Conservation (phyloP, 2,329 filamentous ascomycete species). For the Fusarium dimerum region DNA sequence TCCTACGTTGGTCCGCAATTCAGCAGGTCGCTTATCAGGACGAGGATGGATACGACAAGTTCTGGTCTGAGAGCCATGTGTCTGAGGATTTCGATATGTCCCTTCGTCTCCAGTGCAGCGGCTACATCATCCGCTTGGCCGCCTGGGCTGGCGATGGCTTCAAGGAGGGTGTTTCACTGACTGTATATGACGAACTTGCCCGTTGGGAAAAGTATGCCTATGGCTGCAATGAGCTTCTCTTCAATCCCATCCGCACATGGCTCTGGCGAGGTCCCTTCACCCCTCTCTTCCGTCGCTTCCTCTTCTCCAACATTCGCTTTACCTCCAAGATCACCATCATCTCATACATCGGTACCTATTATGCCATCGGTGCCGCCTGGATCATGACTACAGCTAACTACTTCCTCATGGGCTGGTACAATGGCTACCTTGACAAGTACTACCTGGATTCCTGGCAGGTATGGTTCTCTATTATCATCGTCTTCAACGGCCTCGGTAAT, state of each 20-base stretch:
- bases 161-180: conserved; percentile 81
- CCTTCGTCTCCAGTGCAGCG: conserved; percentile 70
- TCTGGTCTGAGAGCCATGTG: conserved; percentile 79
- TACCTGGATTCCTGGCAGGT: conserved; percentile 78
- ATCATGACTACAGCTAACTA: conserved; percentile 73
- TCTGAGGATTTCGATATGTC: conserved; percentile 85
- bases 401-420: conserved; percentile 75
- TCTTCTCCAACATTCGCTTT: conserved; percentile 72
- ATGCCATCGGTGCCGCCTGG: conserved; percentile 76
- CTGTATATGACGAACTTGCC: conserved; percentile 80
- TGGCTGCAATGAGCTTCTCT: conserved; percentile 79
- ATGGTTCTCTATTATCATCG: conserved; percentile 78
- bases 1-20: conserved; percentile 74
- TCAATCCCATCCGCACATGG: conserved; percentile 77
- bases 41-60: conserved; percentile 73
- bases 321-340: conserved; percentile 76
- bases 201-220: conserved; percentile 89
- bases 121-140: conserved; percentile 72
- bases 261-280: conserved; percentile 74
- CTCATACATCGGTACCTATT: conserved; percentile 79
- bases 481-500: conserved; percentile 77
- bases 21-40: conserved; percentile 72
- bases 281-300: conserved; percentile 72
- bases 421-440: conserved; percentile 77
- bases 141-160: conserved; percentile 76